Base-by-base conservation (phyloP, 805 yeast species). In the Cyberlindnera bimundalis region DNA sequence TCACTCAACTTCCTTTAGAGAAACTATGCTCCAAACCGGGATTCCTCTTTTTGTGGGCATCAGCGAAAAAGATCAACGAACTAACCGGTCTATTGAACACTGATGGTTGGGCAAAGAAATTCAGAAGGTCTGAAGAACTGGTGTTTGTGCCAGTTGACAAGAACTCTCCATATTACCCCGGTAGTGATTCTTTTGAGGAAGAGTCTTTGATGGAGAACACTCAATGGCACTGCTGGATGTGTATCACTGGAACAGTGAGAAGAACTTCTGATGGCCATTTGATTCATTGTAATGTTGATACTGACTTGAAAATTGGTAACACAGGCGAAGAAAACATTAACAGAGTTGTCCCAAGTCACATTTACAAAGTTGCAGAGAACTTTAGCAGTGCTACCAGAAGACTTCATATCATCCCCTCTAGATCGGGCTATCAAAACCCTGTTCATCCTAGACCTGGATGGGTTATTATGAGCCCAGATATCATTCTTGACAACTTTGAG, bases 181-280 rank as follows among this genome's bases (percentile, higher is more conserved):
- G 71, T 3, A 74, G 75, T 29, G 71, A 72, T 8, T 25, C 40
- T 23, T 56, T 62, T 27, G 73, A 73, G 41, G 76, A 73, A 14
- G 68, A 68, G 25, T 51, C 70, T 1, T 58, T 85, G 19, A 70
- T 85, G 40, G 79, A 78, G 45, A 78, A 81, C 43, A 79, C 84
- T 61, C 93, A 84, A 63, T 90, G 96, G 96, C 97, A 91, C 64
- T 90, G 97, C 55, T 84, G 96, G 85, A 89, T 90, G 96, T 91
- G 96, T 52, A 84, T 90, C 39, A 90, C 96, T 3, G 97, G 97
- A 3, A 90, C 97, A 0, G 91, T 90, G 7, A 71, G 96, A 56
- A 73, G 97, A 53, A 78, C 95, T 2, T 78, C 81, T 0, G 97
- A 90, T 63, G 75, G 76, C 12, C 89, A 86, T 60, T 68, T 90